These are phyloP conservation scores for Fragaria iinumae DNA, from an alignment of 306 rosid species.

Conservation along the genomic window DNA sequence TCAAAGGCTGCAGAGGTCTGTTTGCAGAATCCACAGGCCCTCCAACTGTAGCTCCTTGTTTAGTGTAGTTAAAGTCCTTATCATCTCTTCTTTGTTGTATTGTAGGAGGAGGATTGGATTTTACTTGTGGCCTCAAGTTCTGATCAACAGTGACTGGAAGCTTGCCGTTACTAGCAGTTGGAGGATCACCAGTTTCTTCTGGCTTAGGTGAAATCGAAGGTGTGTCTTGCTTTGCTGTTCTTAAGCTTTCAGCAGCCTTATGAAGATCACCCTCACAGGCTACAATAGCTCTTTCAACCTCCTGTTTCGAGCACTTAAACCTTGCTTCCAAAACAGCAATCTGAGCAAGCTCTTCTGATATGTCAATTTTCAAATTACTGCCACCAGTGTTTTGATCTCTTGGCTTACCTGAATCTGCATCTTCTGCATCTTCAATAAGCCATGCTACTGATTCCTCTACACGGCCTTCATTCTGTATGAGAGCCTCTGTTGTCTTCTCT, in stretches of 20 bases:
- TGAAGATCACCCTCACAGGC: conserved; percentile 87
- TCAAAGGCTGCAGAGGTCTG: conserved; percentile 64
- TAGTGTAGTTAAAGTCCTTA: conserved; percentile 78
- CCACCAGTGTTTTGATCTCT: conserved; percentile 49
- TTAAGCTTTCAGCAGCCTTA: conserved; percentile 72
- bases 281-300: conserved; percentile 91
- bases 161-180: conserved; percentile 54
- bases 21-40: conserved; percentile 56
- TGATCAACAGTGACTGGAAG: conserved; percentile 49
- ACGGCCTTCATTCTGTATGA: conserved; percentile 83
- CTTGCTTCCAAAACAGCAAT: conserved; percentile 67
- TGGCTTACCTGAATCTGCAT: conserved; percentile 58
- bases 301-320: conserved; percentile 76
- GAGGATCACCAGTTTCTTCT: conserved; percentile 82
- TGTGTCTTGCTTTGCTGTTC: conserved; percentile 57
- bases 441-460: conserved; percentile 88
- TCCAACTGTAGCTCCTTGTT: conserved; percentile 45
- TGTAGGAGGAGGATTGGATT: conserved; percentile 38
- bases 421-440: conserved; percentile 79
- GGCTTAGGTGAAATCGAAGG: conserved; percentile 61
- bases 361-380: conserved; percentile 79
- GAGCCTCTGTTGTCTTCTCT: conserved; percentile 84
- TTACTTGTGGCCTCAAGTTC: conserved; percentile 54
- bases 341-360: conserved; percentile 84
- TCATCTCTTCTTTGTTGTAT: conserved; percentile 70